Percentiles rank a stretch among this genome's conserved stretches.
phyloP scores from a whole-genome alignment of 2,329 filamentous ascomycete species.

The Ampelomyces quisqualis region DNA sequence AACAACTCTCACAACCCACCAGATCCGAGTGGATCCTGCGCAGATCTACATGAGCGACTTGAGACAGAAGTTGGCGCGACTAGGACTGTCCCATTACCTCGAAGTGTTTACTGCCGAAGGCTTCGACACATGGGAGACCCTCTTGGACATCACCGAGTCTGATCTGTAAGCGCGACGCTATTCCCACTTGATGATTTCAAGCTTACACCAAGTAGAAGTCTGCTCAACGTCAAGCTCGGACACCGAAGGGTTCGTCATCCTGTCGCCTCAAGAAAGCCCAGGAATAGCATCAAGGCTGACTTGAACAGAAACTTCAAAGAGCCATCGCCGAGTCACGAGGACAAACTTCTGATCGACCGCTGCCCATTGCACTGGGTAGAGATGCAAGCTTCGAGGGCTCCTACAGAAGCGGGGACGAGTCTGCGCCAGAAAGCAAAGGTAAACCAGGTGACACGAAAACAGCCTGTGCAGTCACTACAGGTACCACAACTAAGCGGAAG shows the following conservation, averaged over 20 bases:
- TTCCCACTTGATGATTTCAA: conserved; percentile 1
- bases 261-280: background rate
- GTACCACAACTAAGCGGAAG: conserved; percentile 62
- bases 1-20: conserved; percentile 1
- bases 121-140: conserved; percentile 82
- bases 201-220: conserved; percentile 55
- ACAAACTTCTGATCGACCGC: conserved; percentile 40
- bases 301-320: conserved; percentile 71
- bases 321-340: conserved; percentile 75
- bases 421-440: conserved; percentile 51
- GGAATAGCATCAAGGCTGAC: conserved; percentile 2
- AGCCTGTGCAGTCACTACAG: conserved; percentile 24
- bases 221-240: conserved; percentile 74
- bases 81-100: conserved; percentile 78
- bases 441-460: conserved; percentile 48
- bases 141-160: conserved; percentile 80
- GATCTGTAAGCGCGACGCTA: conserved; percentile 62
- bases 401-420: conserved; percentile 55
- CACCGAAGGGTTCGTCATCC: conserved; percentile 69
- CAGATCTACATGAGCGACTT: conserved; percentile 62
- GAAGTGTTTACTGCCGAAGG: conserved; percentile 72
- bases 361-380: conserved; percentile 45
- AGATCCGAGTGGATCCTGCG: conserved; percentile 5
- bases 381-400: conserved; percentile 57
- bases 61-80: conserved; percentile 66